Base-by-base conservation (phyloP, 2,329 filamentous ascomycete species). In the Sordariomycetes sp. region DNA sequence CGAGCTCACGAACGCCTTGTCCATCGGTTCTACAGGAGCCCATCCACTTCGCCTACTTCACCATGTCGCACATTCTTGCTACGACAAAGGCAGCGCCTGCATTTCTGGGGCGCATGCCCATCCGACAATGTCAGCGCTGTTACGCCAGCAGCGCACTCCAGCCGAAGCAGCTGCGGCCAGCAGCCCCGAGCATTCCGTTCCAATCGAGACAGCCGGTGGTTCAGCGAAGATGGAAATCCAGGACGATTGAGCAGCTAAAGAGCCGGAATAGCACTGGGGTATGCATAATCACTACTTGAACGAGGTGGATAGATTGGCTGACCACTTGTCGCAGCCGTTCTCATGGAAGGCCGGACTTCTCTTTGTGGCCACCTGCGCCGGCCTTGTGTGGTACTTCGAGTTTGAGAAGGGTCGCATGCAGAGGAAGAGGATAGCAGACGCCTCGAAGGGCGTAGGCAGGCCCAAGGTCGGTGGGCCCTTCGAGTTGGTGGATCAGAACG, bases 401-500 rank as follows among this genome's bases (percentile, higher is more conserved):
- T 77, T 79, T 49, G 92, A 98, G 60, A 96, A 96, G 68, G 77
- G 77, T 48, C 81, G 92, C 50, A 81, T 98, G 77, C 80, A 92
- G 54, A 76, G 88, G 42, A 84, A 88, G 65, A 75, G 87, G 37
- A 76, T 95, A 46, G 87, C 87, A 7, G 88, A 96, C 54, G 83
- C 90, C 47, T 83, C 82, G 44, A 98, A 98, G 64, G 88, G 90
- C 9, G 80, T 95, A 6, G 92, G 92, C 2, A 81, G 76, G 54
- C 92, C 92, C 21, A 93, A 94, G 66, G 88, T 98, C 34, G 92
- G 92, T 36, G 92, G 92, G 0, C 68, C 79, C 1, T 96, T 98
- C 56, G 68, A 79, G 42, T 64, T 98, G 47, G 64, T 82, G 25
- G 86, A 96, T 61, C 79, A 94, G 48, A 65, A 94, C 42, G 87